Percentiles rank a stretch among this genome's conserved stretches.
phyloP scores from a whole-genome alignment of 2,329 filamentous ascomycete species.

The Paraphoma sp. region DNA sequence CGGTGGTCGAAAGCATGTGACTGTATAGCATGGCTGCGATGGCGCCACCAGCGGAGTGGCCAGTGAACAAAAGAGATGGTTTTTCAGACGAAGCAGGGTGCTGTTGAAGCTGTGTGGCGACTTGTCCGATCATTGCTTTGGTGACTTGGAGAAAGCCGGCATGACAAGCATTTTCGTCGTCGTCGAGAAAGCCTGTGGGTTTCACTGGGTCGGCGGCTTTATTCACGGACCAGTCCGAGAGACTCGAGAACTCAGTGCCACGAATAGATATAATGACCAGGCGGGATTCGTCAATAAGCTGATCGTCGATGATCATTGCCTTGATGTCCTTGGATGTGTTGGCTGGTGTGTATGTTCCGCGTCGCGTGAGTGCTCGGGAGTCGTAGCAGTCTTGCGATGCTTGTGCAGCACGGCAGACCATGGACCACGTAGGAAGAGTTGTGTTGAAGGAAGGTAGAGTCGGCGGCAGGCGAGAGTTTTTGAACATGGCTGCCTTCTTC shows the following conservation, averaged over 20 bases:
- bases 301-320: slow-evolving; percentile 11
- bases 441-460: slow-evolving; percentile 1
- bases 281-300: slow-evolving; percentile 5
- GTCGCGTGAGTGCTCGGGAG: slow-evolving; percentile 3
- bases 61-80: slow-evolving; percentile 74
- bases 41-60: slow-evolving; percentile 81
- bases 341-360: slow-evolving; percentile 8
- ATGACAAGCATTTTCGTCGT: slow-evolving; percentile 75
- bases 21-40: slow-evolving; percentile 76
- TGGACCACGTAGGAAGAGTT: slow-evolving; percentile 8
- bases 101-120: slow-evolving; percentile 70
- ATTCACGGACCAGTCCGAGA: slow-evolving; percentile 8
- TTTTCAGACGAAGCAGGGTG: slow-evolving; percentile 67
- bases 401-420: slow-evolving; percentile 9
- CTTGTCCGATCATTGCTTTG: slow-evolving; percentile 71
- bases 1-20: slow-evolving; percentile 71
- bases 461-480: slow-evolving; percentile 4
- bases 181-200: slow-evolving; percentile 56
- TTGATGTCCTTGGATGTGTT: slow-evolving; percentile 9
- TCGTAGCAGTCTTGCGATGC: slow-evolving; percentile 10
- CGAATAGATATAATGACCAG: slow-evolving; percentile 8
- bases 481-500: slow-evolving; percentile 8
- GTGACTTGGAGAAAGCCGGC: slow-evolving; percentile 77
- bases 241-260: slow-evolving; percentile 5
- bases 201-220: slow-evolving; percentile 5